Percentiles rank a stretch among this genome's conserved stretches.
Evolutionary conservation across 495 filamentous ascomycete species (phyloP).

Genomic region (Aspergillus sparsus): DNA sequence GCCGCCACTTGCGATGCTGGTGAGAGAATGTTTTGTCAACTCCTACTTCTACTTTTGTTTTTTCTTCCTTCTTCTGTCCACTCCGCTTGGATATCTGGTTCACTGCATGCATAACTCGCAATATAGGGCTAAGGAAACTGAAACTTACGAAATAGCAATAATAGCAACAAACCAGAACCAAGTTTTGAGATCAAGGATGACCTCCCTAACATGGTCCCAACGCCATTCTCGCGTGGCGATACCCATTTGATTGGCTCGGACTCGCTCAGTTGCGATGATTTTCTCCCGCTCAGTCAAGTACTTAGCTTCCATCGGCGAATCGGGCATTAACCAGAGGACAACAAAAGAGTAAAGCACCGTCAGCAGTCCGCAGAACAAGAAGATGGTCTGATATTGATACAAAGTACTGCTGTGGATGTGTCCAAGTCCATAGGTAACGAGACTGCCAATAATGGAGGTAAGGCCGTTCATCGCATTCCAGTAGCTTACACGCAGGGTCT

Average conservation of each 20-base stretch:
- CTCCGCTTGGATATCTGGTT: too few species aligned
- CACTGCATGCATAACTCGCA: too few species aligned
- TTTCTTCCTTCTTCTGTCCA: too few species aligned
- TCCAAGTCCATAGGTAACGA: conserved; percentile 58
- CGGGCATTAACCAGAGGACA: conserved; percentile 48
- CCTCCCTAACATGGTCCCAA: conserved; percentile 53
- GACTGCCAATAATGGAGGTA: conserved; percentile 37
- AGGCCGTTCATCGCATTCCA: conserved; percentile 58
- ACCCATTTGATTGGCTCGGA: conserved; percentile 57
- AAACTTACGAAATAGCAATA: conserved; percentile 30
- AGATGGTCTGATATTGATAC: conserved; percentile 56
- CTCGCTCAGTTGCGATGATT: conserved; percentile 52
- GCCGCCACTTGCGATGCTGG: conserved; percentile 35
- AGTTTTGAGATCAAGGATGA: conserved; percentile 45
- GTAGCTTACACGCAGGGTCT: conserved; percentile 51
- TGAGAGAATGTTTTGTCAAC: too few species aligned
- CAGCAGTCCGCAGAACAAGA: conserved; percentile 53
- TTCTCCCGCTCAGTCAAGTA: conserved; percentile 46
- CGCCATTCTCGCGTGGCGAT: conserved; percentile 47
- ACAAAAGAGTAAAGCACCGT: conserved; percentile 40
- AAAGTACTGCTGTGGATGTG: conserved; percentile 51
- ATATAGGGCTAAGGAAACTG: background rate
- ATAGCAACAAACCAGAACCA: conserved; percentile 33
- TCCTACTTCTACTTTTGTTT: too few species aligned
- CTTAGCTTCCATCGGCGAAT: conserved; percentile 51